Base-by-base conservation (phyloP, 257 asterid genomes). In the Osmanthus fragrans region DNA sequence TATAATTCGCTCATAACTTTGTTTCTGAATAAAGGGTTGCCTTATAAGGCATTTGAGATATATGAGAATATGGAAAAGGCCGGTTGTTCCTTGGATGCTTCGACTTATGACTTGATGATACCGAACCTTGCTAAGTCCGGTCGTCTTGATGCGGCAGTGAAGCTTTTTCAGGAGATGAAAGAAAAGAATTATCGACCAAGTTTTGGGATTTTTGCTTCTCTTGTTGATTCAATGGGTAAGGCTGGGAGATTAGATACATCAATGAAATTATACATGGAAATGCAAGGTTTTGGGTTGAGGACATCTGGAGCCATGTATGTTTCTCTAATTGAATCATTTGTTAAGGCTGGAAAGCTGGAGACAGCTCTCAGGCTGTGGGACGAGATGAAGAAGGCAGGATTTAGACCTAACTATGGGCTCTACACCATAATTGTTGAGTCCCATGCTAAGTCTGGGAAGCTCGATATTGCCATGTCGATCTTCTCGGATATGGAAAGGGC, bases 381-480 rank as follows among this genome's bases (percentile, higher is more conserved):
- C 54, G 99, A 95, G 87, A 95, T 93, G 99, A 93, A 90, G 90
- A 89, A 88, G 77, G 89, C 92, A 49, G 96, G 98, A 54, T 91
- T 91, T 73, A 86, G 96, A 81, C 99, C 98, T 47, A 96, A 96
- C 77, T 96, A 93, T 75, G 98, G 98, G 66, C 87, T 95, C 49
- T 92, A 92, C 78, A 95, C 98, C 12, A 87, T 90, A 91, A 87
- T 95, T 79, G 93, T 96, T 42, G 99, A 96, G 85, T 89, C 97
- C 69, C 98, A 93, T 79, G 98, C 98, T 29, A 96, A 92, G 87
- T 93, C 99, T 16, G 97, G 99, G 72, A 96, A 96, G 85, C 97
- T 96, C 47, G 99, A 92, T 79, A 85, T 85, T 77, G 99, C 99
- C 15, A 92, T 88, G 97, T 88, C 96, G 37, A 88, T 90, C 68